Base-by-base conservation (phyloP, 2,329 filamentous ascomycete species). In the Aspergillus carbonarius region DNA sequence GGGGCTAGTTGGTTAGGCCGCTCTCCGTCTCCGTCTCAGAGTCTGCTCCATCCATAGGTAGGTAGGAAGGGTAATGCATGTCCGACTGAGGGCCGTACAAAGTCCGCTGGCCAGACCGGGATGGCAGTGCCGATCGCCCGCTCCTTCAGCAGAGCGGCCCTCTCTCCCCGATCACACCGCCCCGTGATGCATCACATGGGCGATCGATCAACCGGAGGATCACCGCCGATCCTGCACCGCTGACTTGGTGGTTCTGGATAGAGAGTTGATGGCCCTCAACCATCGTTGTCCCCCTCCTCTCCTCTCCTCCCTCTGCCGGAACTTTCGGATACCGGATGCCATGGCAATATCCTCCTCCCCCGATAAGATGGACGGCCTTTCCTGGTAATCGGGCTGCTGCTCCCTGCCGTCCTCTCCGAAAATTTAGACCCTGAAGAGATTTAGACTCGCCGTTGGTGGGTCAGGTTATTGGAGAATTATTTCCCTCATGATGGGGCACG, bases 151-250 rank as follows among this genome's bases (percentile, higher is more conserved):
- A 20, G 13, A 17, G 30, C 30, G 30, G 30, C 30, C 30, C 30
- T 32, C 30, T 32, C 9, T 8, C 30, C 30, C n/a, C 34, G 49
- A 39, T 17, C 30, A 44, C 51, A 54, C 51, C 51, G 51, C 51
- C 51, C 51, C 51, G 51, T 54, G 51, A 54, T 42, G 37, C 25
- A 54, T 54, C 51, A 54, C 51, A 54, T 44, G 51, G 51, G 32
- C 50, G 50, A 53, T 53, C 50, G 50, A 53, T 53, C 50, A 23
- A 32, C 49, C 39, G 50, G 50, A 53, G 35, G 35, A 53, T 53
- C 50, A 52, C 50, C 37, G 50, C 35, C 50, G 50, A 53, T 53
- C 50, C 23, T 32, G 30, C 25, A 20, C 35, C 12, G 9, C 35
- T 37, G 18, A 37, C 35, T 42, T 25, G n/a, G 15, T 15, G 15